Evolutionary conservation across 2,329 filamentous ascomycete species (phyloP).

Genomic region (Aschersonia sp.): DNA sequence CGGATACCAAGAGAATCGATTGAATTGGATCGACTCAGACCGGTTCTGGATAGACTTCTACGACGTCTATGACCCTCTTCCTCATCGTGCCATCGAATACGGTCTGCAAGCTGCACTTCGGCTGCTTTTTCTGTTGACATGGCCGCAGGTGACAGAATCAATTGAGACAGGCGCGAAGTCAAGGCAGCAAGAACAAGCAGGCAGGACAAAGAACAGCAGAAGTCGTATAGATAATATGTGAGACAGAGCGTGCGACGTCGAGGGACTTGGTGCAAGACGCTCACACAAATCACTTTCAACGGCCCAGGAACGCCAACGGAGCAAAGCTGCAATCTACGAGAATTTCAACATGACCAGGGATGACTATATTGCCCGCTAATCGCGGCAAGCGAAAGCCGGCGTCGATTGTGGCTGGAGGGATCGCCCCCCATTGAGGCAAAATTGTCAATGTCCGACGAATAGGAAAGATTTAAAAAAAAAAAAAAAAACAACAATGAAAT

Average conservation of each 20-base stretch:
- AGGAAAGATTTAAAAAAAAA: background rate
- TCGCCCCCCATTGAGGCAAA: background rate
- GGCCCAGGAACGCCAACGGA: too few relatives aligned
- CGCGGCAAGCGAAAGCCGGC: background rate
- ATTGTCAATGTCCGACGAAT: background rate
- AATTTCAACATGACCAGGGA: background rate
- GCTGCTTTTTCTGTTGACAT: conserved; percentile 6
- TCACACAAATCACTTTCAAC: too few relatives aligned
- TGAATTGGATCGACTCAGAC: conserved; percentile 12
- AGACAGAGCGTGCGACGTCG: too few relatives aligned
- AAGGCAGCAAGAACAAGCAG: background rate
- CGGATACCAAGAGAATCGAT: conserved; percentile 25
- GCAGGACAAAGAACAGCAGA: too few relatives aligned
- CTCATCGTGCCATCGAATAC: conserved; percentile 22
- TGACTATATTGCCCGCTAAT: conserved; percentile 1
- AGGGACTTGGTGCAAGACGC: too few relatives aligned
- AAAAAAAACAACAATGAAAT: background rate
- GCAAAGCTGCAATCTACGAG: background rate
- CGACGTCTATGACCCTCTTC: conserved; percentile 13
- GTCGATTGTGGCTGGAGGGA: background rate
- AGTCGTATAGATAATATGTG: too few relatives aligned
- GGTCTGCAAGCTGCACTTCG: conserved; percentile 9
- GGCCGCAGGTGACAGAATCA: background rate
- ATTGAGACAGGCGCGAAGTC: background rate
- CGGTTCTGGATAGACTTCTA: conserved; percentile 6